phyloP scores from a whole-genome alignment of 1,284 basidiomycete species.

The Ustilago bromivora region DNA sequence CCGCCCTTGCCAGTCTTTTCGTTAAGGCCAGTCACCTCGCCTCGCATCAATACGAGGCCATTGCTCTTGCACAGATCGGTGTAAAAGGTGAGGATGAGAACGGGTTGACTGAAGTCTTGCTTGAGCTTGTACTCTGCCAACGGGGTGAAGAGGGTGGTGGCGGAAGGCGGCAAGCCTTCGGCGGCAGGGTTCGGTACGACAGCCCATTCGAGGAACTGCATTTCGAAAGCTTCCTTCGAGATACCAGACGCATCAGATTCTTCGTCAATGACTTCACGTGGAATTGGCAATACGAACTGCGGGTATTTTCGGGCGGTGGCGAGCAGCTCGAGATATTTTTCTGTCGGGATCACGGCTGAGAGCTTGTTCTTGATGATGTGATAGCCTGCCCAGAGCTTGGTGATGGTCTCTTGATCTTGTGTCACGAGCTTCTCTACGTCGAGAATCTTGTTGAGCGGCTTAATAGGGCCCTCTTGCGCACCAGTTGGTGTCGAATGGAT shows the following conservation, averaged over 20 bases:
- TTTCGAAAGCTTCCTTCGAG: conserved; percentile 61
- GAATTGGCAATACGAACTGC: conserved; percentile 67
- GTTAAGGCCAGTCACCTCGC: conserved; percentile 82
- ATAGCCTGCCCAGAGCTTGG: conserved; percentile 67
- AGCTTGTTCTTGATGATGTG: conserved; percentile 67
- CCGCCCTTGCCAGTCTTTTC: conserved; percentile 72
- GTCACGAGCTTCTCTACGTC: conserved; percentile 58
- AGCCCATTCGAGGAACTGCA: conserved; percentile 67
- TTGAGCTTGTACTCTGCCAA: conserved; percentile 93
- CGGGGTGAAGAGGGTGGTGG: conserved; percentile 83
- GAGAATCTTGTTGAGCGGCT: conserved; percentile 59
- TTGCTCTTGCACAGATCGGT: conserved; percentile 87
- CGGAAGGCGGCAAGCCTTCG: conserved; percentile 29
- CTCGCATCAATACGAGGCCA: conserved; percentile 85
- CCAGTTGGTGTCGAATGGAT: conserved; percentile 39
- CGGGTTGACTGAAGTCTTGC: conserved; percentile 87
- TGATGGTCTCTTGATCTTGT: conserved; percentile 51
- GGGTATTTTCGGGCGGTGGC: conserved; percentile 55
- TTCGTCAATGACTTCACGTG: conserved; percentile 50
- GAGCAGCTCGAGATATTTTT: conserved; percentile 58
- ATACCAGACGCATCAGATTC: conserved; percentile 20
- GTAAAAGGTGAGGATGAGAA: conserved; percentile 90
- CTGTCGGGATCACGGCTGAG: conserved; percentile 62
- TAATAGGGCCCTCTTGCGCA: conserved; percentile 49
- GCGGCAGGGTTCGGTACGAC: conserved; percentile 43